Percentiles rank a stretch among this genome's conserved stretches.
phyloP scores from a whole-genome alignment of 2,329 filamentous ascomycete species.

The Aspergillus sp. region DNA sequence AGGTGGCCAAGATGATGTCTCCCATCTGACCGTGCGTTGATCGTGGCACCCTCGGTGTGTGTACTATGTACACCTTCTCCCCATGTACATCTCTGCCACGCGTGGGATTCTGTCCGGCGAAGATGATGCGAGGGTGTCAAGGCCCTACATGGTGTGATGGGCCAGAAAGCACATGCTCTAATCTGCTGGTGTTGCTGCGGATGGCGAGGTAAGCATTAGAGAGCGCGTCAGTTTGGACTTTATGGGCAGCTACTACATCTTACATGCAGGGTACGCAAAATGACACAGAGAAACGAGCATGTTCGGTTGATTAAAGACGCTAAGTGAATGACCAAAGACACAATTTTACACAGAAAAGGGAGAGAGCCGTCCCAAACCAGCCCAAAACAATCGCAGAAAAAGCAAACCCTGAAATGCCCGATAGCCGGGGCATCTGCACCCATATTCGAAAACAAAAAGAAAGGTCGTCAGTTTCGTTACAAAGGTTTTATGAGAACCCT shows the following conservation, averaged over 20 bases:
- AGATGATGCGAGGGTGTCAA: neutral
- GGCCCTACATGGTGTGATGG: too few species aligned
- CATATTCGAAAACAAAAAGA: constrained; percentile 4
- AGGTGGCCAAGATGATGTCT: neutral
- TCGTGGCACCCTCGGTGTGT: neutral
- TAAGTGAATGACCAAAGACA: constrained; percentile 3
- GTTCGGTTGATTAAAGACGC: constrained; percentile 10
- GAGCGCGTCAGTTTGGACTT: neutral
- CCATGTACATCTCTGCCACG: neutral
- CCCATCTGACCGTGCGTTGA: neutral
- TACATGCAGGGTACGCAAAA: neutral
- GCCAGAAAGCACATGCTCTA: neutral
- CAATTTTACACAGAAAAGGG: constrained; percentile 1
- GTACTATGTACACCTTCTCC: neutral
- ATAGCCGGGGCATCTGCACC: constrained; percentile 7
- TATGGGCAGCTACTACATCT: neutral
- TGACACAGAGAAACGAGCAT: neutral
- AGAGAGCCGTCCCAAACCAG: constrained; percentile 12
- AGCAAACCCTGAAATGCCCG: constrained; percentile 15
- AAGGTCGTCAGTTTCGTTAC: constrained; percentile 7
- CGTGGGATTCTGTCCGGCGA: neutral
- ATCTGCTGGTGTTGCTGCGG: neutral
- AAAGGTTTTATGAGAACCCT: neutral
- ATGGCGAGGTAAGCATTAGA: neutral
- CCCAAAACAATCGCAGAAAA: constrained; percentile 13